Evolutionary conservation across 2,329 filamentous ascomycete genomes (phyloP).

Genomic region (Diaporthe sp.): DNA sequence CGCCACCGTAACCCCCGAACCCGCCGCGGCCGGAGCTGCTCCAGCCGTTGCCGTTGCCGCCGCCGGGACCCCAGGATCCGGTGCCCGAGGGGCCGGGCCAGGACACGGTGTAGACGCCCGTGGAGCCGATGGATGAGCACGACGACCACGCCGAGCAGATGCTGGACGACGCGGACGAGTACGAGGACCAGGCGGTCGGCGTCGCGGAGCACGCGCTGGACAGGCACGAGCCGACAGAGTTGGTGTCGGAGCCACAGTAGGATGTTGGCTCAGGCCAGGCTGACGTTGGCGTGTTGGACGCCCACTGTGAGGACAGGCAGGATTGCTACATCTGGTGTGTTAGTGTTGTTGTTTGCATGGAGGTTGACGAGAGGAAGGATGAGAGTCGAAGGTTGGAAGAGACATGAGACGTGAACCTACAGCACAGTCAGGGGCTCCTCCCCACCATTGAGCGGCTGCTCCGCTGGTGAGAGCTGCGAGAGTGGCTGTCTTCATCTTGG

Average conservation of each 20-base stretch:
- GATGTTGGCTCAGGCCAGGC: constrained; percentile 48
- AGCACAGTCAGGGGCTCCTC: constrained; percentile 56
- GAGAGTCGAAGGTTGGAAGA: not conserved
- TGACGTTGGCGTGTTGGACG: constrained; percentile 42
- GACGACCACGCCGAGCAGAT: constrained; percentile 56
- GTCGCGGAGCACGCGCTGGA: constrained; percentile 48
- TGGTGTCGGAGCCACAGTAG: constrained; percentile 48
- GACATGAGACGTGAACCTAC: constrained; percentile 47
- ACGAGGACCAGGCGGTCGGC: constrained; percentile 47
- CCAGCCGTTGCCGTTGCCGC: constrained; percentile 15
- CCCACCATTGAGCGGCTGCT: constrained; percentile 51
- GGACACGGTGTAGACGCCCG: constrained; percentile 54
- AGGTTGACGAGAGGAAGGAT: not conserved
- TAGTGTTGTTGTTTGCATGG: not conserved
- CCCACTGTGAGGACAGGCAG: constrained; percentile 56
- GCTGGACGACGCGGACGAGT: constrained; percentile 54
- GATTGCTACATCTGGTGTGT: constrained; percentile 50
- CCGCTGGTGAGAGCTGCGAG: constrained; percentile 32
- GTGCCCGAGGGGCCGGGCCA: constrained; percentile 50
- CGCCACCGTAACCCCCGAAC: constrained; percentile 23
- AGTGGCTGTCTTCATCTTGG: constrained; percentile 30
- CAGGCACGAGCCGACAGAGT: constrained; percentile 47
- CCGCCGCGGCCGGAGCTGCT: constrained; percentile 26
- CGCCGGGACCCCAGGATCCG: constrained; percentile 39
- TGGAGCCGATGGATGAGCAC: constrained; percentile 54